phyloP scores from a whole-genome alignment of 257 asterid species.

The Leptodermis oblonga region DNA sequence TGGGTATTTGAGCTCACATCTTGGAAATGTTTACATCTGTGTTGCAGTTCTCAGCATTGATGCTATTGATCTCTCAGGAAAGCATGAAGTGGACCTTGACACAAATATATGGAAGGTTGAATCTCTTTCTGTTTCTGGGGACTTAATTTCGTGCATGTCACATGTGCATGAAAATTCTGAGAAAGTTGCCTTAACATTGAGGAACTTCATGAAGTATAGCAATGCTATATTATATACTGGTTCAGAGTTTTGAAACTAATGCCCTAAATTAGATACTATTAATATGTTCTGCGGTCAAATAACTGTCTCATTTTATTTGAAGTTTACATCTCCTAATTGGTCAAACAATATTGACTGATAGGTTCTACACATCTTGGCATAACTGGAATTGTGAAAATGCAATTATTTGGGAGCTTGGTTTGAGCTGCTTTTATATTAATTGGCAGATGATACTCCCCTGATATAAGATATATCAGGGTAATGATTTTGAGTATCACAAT shows the following conservation, averaged over 20 bases:
- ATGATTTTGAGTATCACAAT: no score
- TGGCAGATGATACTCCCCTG: neutral
- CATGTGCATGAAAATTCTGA: neutral
- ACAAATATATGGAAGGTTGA: constrained; percentile 97
- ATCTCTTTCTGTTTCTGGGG: neutral
- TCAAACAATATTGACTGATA: neutral
- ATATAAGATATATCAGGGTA: no score
- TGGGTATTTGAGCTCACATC: constrained; percentile 5
- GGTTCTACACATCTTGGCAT: neutral
- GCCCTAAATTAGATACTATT: neutral
- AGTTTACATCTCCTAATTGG: neutral
- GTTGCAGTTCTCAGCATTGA: constrained; percentile 86
- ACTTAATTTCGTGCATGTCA: no score
- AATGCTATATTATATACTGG: neutral
- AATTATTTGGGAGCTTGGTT: neutral
- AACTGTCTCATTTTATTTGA: neutral
- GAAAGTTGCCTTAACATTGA: neutral
- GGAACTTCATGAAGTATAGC: neutral
- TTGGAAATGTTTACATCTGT: constrained; percentile 13
- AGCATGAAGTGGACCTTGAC: constrained; percentile 99
- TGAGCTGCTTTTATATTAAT: no score
- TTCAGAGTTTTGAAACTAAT: neutral
- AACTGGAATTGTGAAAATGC: neutral
- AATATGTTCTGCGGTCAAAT: neutral
- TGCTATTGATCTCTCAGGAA: constrained; percentile 98